A percentile compares a stretch with the other conserved stretches of the same genome.
These are phyloP conservation scores for Aspergillus sp. DNA, from an alignment of 2,329 filamentous ascomycete species.

Conservation along the genomic window DNA sequence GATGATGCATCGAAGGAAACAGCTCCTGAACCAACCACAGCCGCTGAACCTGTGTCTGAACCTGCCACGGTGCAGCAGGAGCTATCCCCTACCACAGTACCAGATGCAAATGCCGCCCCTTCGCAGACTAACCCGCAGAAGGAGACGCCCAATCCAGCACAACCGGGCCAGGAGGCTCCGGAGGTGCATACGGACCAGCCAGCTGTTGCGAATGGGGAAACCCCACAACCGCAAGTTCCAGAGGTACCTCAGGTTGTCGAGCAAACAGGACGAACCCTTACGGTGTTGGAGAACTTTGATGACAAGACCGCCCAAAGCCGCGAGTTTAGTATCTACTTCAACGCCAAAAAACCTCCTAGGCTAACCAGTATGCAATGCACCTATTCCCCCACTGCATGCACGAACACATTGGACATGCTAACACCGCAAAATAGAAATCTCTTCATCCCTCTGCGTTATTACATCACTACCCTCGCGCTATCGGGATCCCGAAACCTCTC, in stretches of 20 bases:
- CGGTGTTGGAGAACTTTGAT: conserved; percentile 62
- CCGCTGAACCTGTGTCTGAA: conserved; percentile 7
- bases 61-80: background rate
- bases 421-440: conserved; percentile 40
- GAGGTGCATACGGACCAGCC: conserved; percentile 22
- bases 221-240: conserved; percentile 29
- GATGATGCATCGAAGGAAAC: conserved; percentile 7
- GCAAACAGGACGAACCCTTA: conserved; percentile 57
- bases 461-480: conserved; percentile 80
- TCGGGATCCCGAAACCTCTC: conserved; percentile 78
- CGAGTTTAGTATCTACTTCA: conserved; percentile 59
- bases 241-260: conserved; percentile 45
- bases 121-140: conserved; percentile 7
- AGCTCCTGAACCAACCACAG: conserved; percentile 6
- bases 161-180: conserved; percentile 15
- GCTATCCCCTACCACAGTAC: conserved; percentile 1
- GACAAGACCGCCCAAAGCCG: conserved; percentile 56
- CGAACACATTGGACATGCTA: conserved; percentile 5
- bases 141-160: background rate
- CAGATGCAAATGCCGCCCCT: background rate
- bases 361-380: conserved; percentile 46
- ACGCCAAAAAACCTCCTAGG: conserved; percentile 51
- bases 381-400: conserved; percentile 4
- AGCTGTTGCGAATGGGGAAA: conserved; percentile 17
- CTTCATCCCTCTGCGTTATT: conserved; percentile 69